phyloP scores from a whole-genome alignment of 352 stramenopile genomes.

The Phytophthora tentaculata region DNA sequence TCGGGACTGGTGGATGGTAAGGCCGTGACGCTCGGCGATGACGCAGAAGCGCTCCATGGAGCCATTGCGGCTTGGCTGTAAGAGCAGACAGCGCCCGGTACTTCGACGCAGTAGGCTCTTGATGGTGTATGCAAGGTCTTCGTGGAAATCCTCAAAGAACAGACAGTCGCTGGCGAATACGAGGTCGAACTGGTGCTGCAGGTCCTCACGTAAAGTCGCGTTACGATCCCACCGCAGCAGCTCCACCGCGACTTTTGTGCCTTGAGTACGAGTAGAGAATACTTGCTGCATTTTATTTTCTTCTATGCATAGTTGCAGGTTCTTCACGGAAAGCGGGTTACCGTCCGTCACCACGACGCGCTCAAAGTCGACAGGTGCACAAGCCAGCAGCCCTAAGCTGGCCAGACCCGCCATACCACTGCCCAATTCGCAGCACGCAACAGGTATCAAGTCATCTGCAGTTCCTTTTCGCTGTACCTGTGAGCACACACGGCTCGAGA shows the following conservation, averaged over 20 bases:
- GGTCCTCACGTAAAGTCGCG: constrained; percentile 25
- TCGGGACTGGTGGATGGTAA: constrained; percentile 42
- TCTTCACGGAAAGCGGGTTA: constrained; percentile 72
- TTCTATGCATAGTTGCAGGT: constrained; percentile 65
- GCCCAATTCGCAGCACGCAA: constrained; percentile 77
- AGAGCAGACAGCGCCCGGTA: constrained; percentile 64
- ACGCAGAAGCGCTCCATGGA: constrained; percentile 81
- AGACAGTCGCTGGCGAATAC: constrained; percentile 86
- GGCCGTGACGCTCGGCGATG: constrained; percentile 47
- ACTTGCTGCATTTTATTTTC: constrained; percentile 50
- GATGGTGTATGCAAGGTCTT: constrained; percentile 75
- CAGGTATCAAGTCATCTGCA: constrained; percentile 3
- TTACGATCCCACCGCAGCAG: constrained; percentile 79
- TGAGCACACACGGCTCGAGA: constrained; percentile 47
- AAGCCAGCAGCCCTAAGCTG: constrained; percentile 64
- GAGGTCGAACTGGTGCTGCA: constrained; percentile 73
- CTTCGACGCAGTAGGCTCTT: constrained; percentile 49
- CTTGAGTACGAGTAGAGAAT: constrained; percentile 7
- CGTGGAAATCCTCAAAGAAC: constrained; percentile 89
- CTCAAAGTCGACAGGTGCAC: constrained; percentile 45
- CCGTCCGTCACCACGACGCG: constrained; percentile 76
- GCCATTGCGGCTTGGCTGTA: constrained; percentile 75
- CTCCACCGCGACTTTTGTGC: constrained; percentile 32
- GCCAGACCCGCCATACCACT: constrained; percentile 81
- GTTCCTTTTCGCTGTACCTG: constrained; percentile 21